Evolutionary conservation across 2,329 filamentous ascomycete species (phyloP).

Genomic region (Stagonosporopsis rhizophila): DNA sequence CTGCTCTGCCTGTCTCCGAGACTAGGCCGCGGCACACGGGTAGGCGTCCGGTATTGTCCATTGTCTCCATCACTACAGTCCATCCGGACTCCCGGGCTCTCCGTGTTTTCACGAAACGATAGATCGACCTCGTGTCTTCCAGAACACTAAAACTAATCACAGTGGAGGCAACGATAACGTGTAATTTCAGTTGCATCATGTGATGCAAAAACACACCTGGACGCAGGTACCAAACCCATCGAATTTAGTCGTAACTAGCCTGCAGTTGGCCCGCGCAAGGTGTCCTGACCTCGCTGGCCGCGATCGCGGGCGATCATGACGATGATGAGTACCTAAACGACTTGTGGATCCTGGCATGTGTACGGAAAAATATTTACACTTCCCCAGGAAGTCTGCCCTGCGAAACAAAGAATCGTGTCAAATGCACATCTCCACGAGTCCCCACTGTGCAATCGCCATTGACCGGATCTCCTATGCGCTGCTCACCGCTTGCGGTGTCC

Average conservation of each 20-base stretch:
- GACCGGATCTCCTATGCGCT: conserved; percentile 21
- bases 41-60: conserved; percentile 15
- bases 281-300: conserved; percentile 14
- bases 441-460: conserved; percentile 4
- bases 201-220: conserved; percentile 5
- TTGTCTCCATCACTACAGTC: conserved; percentile 10
- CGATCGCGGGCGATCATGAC: conserved; percentile 18
- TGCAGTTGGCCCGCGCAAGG: conserved; percentile 8
- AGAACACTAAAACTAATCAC: conserved; percentile 20
- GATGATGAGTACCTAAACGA: conserved; percentile 15
- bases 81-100: conserved; percentile 16
- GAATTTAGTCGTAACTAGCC: conserved; percentile 3
- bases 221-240: conserved; percentile 8
- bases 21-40: conserved; percentile 21
- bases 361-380: conserved; percentile 6
- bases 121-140: conserved; percentile 19
- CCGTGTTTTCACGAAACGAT: conserved; percentile 22
- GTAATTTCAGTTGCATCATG: conserved; percentile 11
- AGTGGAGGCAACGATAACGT: conserved; percentile 10
- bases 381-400: conserved; percentile 1
- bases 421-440: conserved; percentile 10
- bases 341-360: conserved; percentile 9
- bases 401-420: neutral
- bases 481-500: conserved; percentile 26
- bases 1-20: conserved; percentile 15